These are phyloP conservation scores for Globisporangium solare DNA, from an alignment of 352 stramenopile genomes.

Conservation along the genomic window DNA sequence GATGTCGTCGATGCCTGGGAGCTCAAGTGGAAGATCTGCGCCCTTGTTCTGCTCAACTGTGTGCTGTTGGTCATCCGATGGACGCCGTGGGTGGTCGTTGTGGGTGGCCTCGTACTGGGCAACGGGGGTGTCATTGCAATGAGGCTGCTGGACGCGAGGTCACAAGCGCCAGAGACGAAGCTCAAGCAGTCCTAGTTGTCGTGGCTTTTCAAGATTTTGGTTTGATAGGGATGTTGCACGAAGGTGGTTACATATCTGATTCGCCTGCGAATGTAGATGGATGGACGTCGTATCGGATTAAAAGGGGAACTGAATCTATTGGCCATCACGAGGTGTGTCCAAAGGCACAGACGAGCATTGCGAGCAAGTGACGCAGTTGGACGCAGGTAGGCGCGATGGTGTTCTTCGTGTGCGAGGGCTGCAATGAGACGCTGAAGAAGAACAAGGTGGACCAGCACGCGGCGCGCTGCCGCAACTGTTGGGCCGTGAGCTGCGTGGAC, in stretches of 20 bases:
- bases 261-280: no score
- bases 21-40: conserved; percentile 8
- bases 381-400: conserved; percentile 37
- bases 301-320: no score
- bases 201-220: no score
- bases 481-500: conserved; percentile 92
- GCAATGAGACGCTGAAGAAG: conserved; percentile 93
- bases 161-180: background rate
- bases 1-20: conserved; percentile 1
- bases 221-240: no score
- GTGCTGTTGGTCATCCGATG: conserved; percentile 2
- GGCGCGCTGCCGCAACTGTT: conserved; percentile 82
- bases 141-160: background rate
- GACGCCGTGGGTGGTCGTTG: conserved; percentile 3
- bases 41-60: conserved; percentile 7
- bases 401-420: conserved; percentile 85
- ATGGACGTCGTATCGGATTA: no score
- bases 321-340: background rate
- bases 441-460: conserved; percentile 91
- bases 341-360: no score
- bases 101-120: conserved; percentile 4
- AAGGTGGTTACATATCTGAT: no score
- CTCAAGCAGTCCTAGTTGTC: conserved; percentile 7
- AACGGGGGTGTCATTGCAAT: background rate
- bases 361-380: no score